Percentiles rank a stretch among this genome's conserved stretches.
Evolutionary conservation across 192 early-diverging fungal species (phyloP).

Genomic region (Gryganskiella cystojenkinii): DNA sequence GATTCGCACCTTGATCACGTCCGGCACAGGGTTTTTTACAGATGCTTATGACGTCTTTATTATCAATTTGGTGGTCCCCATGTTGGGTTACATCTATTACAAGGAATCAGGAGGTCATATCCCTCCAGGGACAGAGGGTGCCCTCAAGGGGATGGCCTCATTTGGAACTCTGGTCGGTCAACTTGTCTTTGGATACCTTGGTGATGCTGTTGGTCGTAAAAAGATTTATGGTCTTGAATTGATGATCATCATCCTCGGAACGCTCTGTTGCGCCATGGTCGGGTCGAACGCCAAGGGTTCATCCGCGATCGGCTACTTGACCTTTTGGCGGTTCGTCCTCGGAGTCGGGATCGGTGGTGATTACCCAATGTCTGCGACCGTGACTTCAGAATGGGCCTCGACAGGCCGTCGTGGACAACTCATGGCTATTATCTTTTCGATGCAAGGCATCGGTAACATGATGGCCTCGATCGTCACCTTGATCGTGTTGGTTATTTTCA

Average conservation of each 20-base stretch:
- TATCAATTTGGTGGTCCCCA: constrained; percentile 87
- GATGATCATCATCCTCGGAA: constrained; percentile 91
- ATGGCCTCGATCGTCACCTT: constrained; percentile 74
- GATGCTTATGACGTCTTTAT: constrained; percentile 95
- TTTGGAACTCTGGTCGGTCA: constrained; percentile 92
- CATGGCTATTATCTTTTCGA: constrained; percentile 84
- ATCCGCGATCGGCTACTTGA: constrained; percentile 67
- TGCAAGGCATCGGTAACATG: constrained; percentile 89
- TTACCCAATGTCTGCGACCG: constrained; percentile 92
- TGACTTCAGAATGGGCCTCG: constrained; percentile 88
- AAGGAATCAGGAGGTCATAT: constrained; percentile 54
- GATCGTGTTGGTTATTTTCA: constrained; percentile 70
- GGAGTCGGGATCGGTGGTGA: constrained; percentile 96
- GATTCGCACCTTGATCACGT: constrained; percentile 67
- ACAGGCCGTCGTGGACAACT: constrained; percentile 71
- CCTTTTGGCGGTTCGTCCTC: constrained; percentile 91
- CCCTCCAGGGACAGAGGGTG: constrained; percentile 64
- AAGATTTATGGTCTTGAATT: constrained; percentile 91
- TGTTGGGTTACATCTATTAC: constrained; percentile 79
- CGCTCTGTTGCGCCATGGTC: constrained; percentile 79
- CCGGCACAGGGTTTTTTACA: constrained; percentile 83
- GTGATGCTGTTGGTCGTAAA: constrained; percentile 88
- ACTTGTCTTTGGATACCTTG: constrained; percentile 80
- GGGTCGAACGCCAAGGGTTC: constrained; percentile 67
- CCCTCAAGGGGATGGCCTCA: constrained; percentile 84